Base-by-base conservation (phyloP, 1,139 yeast genomes). In the Zygosaccharomyces pseudobailii region DNA sequence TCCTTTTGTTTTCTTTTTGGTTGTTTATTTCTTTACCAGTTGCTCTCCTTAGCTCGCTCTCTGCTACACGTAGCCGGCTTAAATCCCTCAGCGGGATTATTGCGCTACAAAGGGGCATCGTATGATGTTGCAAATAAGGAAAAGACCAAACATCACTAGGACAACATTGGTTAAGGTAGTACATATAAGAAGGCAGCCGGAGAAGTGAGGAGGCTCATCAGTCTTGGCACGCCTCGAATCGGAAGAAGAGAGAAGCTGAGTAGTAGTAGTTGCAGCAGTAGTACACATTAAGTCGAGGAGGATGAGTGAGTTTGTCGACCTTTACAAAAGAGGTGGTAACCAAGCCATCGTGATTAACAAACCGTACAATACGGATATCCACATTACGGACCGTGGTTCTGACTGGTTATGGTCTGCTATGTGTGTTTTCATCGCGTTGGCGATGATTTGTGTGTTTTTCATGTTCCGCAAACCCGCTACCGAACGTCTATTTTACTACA, bases 361-460 rank as follows among this genome's bases (percentile, higher is more conserved):
- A 7, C 59, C 61, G 36, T 46, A 43, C 8, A 58, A 59, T 27
- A 49, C 52, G 9, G 60, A 55, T 36, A 53, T 58, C 54, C 61
- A 56, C 50, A 42, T 56, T 17, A 56, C 59, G 6, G 25, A 39
- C 34, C 55, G 55, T 48, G 61, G 61, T 52, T 56, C 61, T 6
- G 59, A 55, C 47, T 55, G 58, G 58, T 49, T 55, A 32, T 56
- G 52, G 50, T 42, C 59, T 7, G 82, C 71, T 10, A 79, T 80
- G 56, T 63, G 77, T 17, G 46, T 73, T 32, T 54, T 55, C 44
- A 25, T 50, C 13, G 25, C 53, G 13, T 33, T 50, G 23, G 44
- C 55, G 9, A 42, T 55, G n/a, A 10, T 56, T 80, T 54, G 75
- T 79, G 25, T 74, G 72, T 60, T 78, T 81, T 82, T 73, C 74